Percentiles rank a stretch among this genome's conserved stretches.
Evolutionary conservation across 2,329 filamentous ascomycete genomes (phyloP).

Genomic region (Thielaviopsis ethacetica): DNA sequence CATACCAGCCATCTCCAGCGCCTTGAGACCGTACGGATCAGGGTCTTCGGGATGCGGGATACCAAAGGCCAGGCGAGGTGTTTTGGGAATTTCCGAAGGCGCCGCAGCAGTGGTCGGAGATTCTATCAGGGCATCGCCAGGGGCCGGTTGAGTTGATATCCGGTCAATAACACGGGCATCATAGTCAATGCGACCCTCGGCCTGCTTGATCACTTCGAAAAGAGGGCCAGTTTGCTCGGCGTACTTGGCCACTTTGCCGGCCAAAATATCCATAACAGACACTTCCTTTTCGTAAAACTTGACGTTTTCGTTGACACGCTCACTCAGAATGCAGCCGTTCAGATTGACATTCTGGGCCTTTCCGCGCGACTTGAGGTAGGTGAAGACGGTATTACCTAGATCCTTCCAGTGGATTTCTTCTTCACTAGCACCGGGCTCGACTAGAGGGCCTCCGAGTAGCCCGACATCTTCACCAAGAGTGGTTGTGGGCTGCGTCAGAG

Average conservation of each 20-base stretch:
- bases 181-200: slow-evolving; percentile 66
- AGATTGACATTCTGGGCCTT: slow-evolving; percentile 38
- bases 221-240: slow-evolving; percentile 42
- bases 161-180: slow-evolving; percentile 51
- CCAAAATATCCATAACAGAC: slow-evolving; percentile 38
- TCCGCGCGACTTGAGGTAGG: slow-evolving; percentile 42
- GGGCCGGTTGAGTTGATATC: slow-evolving; percentile 50
- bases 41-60: slow-evolving; percentile 67
- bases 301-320: slow-evolving; percentile 43
- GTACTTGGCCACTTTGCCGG: slow-evolving; percentile 37
- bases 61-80: slow-evolving; percentile 46
- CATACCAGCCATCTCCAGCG: slow-evolving; percentile 76
- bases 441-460: slow-evolving; percentile 60
- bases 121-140: slow-evolving; percentile 52
- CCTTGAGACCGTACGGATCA: slow-evolving; percentile 80
- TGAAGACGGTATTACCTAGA: slow-evolving; percentile 37
- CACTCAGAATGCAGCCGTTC: slow-evolving; percentile 38
- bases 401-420: slow-evolving; percentile 35
- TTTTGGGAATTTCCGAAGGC: slow-evolving; percentile 14
- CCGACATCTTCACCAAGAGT: slow-evolving; percentile 71
- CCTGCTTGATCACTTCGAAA: slow-evolving; percentile 72
- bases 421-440: slow-evolving; percentile 33
- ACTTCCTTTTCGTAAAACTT: slow-evolving; percentile 36
- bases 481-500: slow-evolving; percentile 63
- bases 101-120: slow-evolving; percentile 23